Conservation (phyloP, 352 stramenopile species). For the Phytophthora hibernalis region DNA sequence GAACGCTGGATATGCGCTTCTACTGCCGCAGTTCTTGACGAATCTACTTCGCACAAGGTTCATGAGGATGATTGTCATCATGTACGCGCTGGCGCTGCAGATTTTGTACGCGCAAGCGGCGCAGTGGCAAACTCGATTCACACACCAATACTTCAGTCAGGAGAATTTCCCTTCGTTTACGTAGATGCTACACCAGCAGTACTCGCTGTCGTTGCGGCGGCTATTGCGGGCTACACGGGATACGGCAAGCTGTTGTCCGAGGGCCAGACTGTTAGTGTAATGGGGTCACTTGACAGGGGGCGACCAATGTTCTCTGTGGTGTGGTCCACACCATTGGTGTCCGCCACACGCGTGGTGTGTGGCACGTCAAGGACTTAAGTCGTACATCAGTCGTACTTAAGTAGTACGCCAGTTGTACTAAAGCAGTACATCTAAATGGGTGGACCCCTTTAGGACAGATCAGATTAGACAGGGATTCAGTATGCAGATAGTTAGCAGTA, state of each 20-base stretch:
- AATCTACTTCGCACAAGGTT: constrained; percentile 58
- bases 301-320: too few species aligned
- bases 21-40: constrained; percentile 58
- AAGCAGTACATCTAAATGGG: too few species aligned
- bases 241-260: constrained; percentile 19
- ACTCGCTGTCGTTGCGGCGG: constrained; percentile 17
- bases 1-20: constrained; percentile 49
- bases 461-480: too few species aligned
- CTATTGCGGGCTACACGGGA: constrained; percentile 21
- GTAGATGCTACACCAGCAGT: constrained; percentile 52
- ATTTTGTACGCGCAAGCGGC: constrained; percentile 71
- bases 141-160: constrained; percentile 25
- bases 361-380: too few species aligned
- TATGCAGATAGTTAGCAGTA: too few species aligned
- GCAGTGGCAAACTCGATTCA: constrained; percentile 74
- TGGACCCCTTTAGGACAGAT: too few species aligned
- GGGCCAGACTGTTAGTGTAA: too few species aligned
- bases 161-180: constrained; percentile 66
- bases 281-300: too few species aligned
- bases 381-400: too few species aligned
- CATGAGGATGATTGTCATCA: constrained; percentile 57
- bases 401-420: too few species aligned
- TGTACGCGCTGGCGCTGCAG: constrained; percentile 71
- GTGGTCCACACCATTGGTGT: too few species aligned
- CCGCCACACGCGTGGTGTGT: too few species aligned